Percentiles rank a stretch among this genome's conserved stretches.
Evolutionary conservation across 2,329 filamentous ascomycete genomes (phyloP).

Genomic region (Ophiostoma himal-ulmi): DNA sequence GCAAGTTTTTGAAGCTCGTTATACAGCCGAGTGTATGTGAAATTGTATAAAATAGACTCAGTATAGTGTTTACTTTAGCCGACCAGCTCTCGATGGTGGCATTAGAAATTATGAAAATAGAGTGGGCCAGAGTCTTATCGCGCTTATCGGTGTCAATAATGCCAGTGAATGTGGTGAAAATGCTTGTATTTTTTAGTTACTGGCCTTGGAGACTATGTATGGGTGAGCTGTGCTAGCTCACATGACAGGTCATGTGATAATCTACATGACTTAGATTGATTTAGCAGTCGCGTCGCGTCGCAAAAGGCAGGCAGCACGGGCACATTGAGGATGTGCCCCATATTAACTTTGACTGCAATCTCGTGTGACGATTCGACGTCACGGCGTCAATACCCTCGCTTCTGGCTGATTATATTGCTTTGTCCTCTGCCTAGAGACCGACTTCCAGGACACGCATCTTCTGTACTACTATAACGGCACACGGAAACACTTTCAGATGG

Average conservation of each 20-base stretch:
- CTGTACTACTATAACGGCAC: not conserved
- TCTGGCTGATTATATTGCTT: not conserved
- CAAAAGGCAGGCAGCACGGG: not conserved
- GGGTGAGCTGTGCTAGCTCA: no score
- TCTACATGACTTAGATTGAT: not conserved
- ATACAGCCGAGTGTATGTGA: not conserved
- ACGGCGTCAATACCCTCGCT: not conserved
- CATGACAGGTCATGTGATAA: no score
- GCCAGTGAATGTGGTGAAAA: no score
- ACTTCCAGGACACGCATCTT: not conserved
- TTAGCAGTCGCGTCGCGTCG: conserved; percentile 3
- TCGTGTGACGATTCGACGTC: not conserved
- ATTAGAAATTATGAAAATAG: not conserved
- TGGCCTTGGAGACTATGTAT: no score
- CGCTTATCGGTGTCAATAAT: not conserved
- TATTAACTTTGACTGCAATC: not conserved
- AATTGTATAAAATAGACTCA: not conserved
- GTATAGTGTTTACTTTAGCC: not conserved
- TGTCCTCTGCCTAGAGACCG: not conserved
- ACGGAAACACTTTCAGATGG: not conserved
- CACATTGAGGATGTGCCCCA: not conserved
- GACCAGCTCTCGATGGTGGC: not conserved
- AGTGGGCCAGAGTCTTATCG: not conserved
- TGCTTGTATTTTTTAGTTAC: no score
- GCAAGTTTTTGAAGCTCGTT: not conserved